These are phyloP conservation scores for Cordyceps cicadae DNA, from an alignment of 2,329 filamentous ascomycete species.

Conservation along the genomic window DNA sequence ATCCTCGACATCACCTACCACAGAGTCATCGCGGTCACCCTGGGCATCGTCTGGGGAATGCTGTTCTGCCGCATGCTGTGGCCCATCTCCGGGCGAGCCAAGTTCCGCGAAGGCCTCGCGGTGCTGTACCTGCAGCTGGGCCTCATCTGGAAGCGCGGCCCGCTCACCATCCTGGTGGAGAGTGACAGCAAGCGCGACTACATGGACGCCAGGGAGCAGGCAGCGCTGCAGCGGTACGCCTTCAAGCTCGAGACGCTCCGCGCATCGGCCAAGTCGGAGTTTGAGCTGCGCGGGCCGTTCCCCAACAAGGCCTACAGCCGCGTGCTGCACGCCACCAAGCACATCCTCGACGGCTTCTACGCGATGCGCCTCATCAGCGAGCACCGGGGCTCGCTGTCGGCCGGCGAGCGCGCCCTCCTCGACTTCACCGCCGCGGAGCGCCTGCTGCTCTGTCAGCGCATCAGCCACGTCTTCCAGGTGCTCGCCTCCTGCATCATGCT, in stretches of 20 bases:
- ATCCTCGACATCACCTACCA: constrained; percentile 86
- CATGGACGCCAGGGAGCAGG: constrained; percentile 81
- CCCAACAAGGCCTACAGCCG: constrained; percentile 63
- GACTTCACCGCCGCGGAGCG: constrained; percentile 73
- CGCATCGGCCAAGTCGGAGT: constrained; percentile 69
- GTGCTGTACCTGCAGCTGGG: constrained; percentile 93
- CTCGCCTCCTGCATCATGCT: constrained; percentile 89
- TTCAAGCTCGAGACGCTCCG: constrained; percentile 67
- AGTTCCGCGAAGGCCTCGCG: constrained; percentile 81
- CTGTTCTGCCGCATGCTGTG: constrained; percentile 83
- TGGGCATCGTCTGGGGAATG: constrained; percentile 86
- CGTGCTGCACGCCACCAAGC: constrained; percentile 71
- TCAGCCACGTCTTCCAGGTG: constrained; percentile 80
- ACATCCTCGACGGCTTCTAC: constrained; percentile 88
- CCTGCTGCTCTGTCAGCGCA: constrained; percentile 71
- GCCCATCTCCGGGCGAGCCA: constrained; percentile 83
- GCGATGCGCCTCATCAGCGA: constrained; percentile 90
- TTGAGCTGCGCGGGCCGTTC: constrained; percentile 82
- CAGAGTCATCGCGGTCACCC: constrained; percentile 75
- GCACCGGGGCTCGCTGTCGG: constrained; percentile 65
- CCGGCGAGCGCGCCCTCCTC: constrained; percentile 74
- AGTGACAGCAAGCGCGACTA: constrained; percentile 56
- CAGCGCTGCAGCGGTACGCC: constrained; percentile 74
- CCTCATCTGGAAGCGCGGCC: constrained; percentile 91
- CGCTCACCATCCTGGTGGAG: constrained; percentile 63